phyloP scores from a whole-genome alignment of 2,329 filamentous ascomycete species.

The Parafenestella ontariensis region DNA sequence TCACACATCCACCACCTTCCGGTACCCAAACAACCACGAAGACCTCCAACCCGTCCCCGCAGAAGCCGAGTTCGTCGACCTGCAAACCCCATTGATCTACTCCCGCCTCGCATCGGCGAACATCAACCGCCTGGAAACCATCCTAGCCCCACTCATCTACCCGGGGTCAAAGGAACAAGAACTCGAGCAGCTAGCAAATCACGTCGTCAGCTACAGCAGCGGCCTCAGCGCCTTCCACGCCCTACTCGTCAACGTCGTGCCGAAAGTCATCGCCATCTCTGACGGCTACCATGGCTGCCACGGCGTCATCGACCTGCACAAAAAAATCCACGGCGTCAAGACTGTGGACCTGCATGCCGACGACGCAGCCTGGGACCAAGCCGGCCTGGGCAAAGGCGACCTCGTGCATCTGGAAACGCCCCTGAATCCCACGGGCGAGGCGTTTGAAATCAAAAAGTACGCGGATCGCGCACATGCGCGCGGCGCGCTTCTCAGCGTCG shows the following conservation, averaged over 20 bases:
- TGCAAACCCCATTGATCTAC: conserved; percentile 65
- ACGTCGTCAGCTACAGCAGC: conserved; percentile 78
- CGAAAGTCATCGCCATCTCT: conserved; percentile 80
- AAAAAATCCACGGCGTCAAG: conserved; percentile 76
- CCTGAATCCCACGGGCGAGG: conserved; percentile 86
- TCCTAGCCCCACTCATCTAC: conserved; percentile 76
- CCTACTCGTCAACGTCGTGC: conserved; percentile 82
- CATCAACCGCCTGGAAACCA: conserved; percentile 81
- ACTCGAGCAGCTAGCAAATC: conserved; percentile 45
- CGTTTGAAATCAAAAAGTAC: conserved; percentile 74
- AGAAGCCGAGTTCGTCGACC: conserved; percentile 51
- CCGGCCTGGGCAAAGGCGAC: conserved; percentile 76
- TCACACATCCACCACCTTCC: conserved; percentile 90
- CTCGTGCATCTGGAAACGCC: conserved; percentile 93
- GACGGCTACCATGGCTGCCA: conserved; percentile 94
- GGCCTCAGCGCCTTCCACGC: conserved; percentile 91
- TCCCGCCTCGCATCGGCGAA: conserved; percentile 81
- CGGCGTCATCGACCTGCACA: conserved; percentile 76
- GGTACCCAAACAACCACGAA: conserved; percentile 76
- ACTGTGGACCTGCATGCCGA: conserved; percentile 68
- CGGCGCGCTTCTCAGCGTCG: conserved; percentile 81
- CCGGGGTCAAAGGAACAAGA: conserved; percentile 49
- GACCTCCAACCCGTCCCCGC: conserved; percentile 61
- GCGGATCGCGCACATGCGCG: conserved; percentile 73
- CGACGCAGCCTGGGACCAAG: conserved; percentile 64